These are phyloP conservation scores for Boletus rufocinnamomeus DNA, from an alignment of 768 basidiomycete species.

Conservation along the genomic window DNA sequence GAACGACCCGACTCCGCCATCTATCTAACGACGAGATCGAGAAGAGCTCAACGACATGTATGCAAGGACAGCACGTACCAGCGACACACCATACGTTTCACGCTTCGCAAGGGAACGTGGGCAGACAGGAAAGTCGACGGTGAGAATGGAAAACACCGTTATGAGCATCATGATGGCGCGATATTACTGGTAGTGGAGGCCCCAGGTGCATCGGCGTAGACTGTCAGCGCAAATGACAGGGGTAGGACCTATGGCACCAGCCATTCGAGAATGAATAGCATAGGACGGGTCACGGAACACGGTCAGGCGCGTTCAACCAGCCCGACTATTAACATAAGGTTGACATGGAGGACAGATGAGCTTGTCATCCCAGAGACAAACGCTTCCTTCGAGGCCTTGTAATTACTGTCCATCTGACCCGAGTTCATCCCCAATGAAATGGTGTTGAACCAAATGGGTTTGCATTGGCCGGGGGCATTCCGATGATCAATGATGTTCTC, in stretches of 20 bases:
- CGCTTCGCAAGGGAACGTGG: constrained; percentile 88
- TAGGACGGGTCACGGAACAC: constrained; percentile 34
- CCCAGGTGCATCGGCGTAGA: constrained; percentile 61
- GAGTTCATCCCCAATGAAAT: not conserved
- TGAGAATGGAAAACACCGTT: constrained; percentile 88
- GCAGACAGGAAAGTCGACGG: constrained; percentile 94
- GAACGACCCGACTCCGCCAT: constrained; percentile 95
- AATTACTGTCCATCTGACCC: constrained; percentile 35
- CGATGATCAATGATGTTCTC: too few species aligned
- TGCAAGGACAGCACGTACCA: constrained; percentile 53
- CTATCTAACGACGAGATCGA: constrained; percentile 67
- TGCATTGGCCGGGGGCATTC: too few species aligned
- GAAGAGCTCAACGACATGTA: not conserved
- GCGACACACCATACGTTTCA: constrained; percentile 91
- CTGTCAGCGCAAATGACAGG: constrained; percentile 78
- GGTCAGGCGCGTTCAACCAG: constrained; percentile 59
- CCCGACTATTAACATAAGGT: constrained; percentile 63
- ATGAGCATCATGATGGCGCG: constrained; percentile 95
- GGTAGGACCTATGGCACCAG: constrained; percentile 70
- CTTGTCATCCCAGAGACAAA: constrained; percentile 79
- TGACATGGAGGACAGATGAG: constrained; percentile 67
- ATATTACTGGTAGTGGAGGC: constrained; percentile 42
- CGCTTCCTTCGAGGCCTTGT: constrained; percentile 79
- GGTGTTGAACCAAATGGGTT: not conserved
- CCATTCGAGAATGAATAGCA: constrained; percentile 56